phyloP scores from a whole-genome alignment of 179 eudicot species.

The Sideroxylon spinosum region DNA sequence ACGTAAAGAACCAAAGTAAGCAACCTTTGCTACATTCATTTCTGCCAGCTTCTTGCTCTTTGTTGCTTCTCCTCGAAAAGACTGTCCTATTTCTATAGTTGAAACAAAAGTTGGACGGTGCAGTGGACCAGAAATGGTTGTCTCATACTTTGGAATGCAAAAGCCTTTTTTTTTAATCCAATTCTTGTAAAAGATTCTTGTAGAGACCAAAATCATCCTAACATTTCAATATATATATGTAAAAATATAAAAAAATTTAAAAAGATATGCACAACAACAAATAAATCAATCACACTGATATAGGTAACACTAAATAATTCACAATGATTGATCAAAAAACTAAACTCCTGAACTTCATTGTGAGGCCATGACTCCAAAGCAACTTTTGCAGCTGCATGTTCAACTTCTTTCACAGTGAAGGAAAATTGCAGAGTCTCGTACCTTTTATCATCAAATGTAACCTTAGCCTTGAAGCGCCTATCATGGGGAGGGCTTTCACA shows the following conservation, averaged over 20 bases:
- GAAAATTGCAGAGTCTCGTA: conserved; percentile 44
- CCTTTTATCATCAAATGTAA: conserved; percentile 46
- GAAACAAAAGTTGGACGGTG: conserved; percentile 61
- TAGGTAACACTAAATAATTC: too few species aligned
- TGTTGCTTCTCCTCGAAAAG: conserved; percentile 49
- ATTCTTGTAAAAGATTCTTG: conserved; percentile 71
- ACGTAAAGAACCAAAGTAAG: conserved; percentile 48
- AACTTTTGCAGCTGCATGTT: conserved; percentile 78
- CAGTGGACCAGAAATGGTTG: conserved; percentile 47
- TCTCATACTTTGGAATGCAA: conserved; percentile 50
- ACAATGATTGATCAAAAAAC: conserved; percentile 9
- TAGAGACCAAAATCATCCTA: conserved; percentile 59
- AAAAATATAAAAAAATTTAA: not conserved
- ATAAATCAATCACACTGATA: not conserved
- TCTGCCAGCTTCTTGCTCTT: too few species aligned
- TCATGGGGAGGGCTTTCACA: conserved; percentile 77
- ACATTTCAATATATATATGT: not conserved
- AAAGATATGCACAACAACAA: too few species aligned
- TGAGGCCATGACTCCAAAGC: conserved; percentile 47
- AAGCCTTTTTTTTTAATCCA: conserved; percentile 44
- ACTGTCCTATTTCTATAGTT: conserved; percentile 41
- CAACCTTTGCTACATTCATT: too few species aligned
- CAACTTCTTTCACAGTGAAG: conserved; percentile 73
- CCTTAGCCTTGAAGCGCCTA: conserved; percentile 57
- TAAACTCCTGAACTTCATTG: conserved; percentile 49